Percentiles rank a stretch among this genome's conserved stretches.
These are phyloP conservation scores for Solanum rostratum DNA, from an alignment of 257 asterid genomes.

Conservation along the genomic window DNA sequence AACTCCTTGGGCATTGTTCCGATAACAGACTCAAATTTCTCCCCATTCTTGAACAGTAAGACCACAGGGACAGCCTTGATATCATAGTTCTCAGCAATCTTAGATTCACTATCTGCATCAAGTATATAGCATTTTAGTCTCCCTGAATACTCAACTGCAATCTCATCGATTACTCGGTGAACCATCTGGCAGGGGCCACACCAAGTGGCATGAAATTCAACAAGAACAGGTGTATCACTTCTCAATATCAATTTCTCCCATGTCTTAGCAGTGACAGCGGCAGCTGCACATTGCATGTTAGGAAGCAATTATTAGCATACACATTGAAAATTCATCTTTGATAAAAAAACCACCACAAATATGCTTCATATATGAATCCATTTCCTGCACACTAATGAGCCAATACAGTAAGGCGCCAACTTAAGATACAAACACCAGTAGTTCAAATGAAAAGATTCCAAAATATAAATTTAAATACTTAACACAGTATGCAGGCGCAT, in stretches of 20 bases:
- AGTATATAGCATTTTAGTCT: conserved; percentile 59
- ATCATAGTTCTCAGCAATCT: conserved; percentile 55
- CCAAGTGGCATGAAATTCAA: conserved; percentile 83
- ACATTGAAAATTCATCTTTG: neutral
- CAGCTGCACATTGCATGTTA: conserved; percentile 33
- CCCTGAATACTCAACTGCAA: conserved; percentile 70
- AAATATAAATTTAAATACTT: neutral
- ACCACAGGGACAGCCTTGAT: conserved; percentile 89
- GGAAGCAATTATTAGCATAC: neutral
- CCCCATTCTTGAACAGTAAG: conserved; percentile 69
- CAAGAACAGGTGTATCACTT: conserved; percentile 67
- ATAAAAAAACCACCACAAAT: neutral
- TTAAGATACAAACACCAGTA: neutral
- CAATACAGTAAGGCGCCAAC: neutral
- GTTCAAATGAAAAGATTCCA: neutral
- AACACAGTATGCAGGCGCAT: neutral
- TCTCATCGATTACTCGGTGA: conserved; percentile 79
- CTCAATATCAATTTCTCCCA: conserved; percentile 56
- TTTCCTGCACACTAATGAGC: neutral
- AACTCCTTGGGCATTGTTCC: conserved; percentile 96
- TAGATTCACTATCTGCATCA: conserved; percentile 52
- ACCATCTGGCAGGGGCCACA: conserved; percentile 97
- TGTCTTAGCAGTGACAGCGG: conserved; percentile 52
- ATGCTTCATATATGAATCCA: neutral
- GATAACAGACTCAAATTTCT: conserved; percentile 42